Evolutionary conservation across 2,329 filamentous ascomycete species (phyloP).

Genomic region (Colletotrichum truncatum): DNA sequence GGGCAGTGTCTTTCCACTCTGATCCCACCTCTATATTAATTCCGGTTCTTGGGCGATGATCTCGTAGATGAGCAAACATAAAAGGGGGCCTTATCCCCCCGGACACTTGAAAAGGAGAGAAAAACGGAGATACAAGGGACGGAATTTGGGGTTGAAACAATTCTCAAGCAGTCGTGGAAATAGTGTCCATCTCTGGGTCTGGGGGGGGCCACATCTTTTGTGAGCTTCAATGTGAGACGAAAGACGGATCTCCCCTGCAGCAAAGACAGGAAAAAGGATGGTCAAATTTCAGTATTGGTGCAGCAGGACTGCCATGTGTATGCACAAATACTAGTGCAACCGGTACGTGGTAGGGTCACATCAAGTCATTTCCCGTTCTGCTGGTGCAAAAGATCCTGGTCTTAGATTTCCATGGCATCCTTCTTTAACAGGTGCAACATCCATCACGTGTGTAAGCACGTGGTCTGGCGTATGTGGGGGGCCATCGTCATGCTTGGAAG

Average conservation of each 20-base stretch:
- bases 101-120: not conserved
- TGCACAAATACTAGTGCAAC: too few species aligned
- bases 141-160: slow-evolving; percentile 10
- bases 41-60: not conserved
- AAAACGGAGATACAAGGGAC: not conserved
- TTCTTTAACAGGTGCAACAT: not conserved
- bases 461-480: slow-evolving; percentile 3
- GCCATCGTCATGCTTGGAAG: slow-evolving; percentile 4
- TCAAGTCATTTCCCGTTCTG: slow-evolving; percentile 10
- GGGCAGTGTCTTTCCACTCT: slow-evolving; percentile 15
- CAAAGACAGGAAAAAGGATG: not conserved
- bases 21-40: slow-evolving; percentile 3
- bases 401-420: not conserved
- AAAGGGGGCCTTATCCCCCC: not conserved
- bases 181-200: slow-evolving; percentile 4
- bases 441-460: slow-evolving; percentile 12
- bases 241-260: slow-evolving; percentile 4
- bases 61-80: not conserved
- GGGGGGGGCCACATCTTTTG: not conserved
- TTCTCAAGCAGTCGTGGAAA: slow-evolving; percentile 9
- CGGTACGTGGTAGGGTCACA: not conserved
- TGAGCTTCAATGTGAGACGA: not conserved
- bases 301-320: not conserved
- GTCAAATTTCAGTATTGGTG: not conserved
- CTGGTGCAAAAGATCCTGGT: not conserved